These are phyloP conservation scores for Blepharisma japonicum DNA, from an alignment of 73 alveolate species.

Conservation along the genomic window DNA sequence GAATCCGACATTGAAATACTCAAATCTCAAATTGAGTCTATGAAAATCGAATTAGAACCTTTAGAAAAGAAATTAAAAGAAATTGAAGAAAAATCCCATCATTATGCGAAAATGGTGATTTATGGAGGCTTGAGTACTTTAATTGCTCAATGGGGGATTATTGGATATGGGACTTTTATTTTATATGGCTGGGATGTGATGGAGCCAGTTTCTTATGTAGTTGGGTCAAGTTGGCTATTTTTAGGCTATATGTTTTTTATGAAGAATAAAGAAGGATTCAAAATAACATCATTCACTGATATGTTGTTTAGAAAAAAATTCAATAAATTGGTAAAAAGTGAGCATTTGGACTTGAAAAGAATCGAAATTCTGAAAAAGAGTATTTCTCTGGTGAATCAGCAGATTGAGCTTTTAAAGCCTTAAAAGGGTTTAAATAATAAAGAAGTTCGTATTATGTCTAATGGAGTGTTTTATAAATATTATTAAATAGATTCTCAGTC, in stretches of 20 bases:
- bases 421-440: too few species aligned
- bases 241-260: neutral
- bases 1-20: neutral
- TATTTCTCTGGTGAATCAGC: neutral
- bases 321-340: neutral
- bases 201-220: conserved; percentile 52
- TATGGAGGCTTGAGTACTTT: neutral
- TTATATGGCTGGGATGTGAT: conserved; percentile 58
- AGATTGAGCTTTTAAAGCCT: too few species aligned
- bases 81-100: neutral
- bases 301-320: neutral
- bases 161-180: conserved; percentile 46
- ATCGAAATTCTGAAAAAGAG: neutral
- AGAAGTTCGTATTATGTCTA: too few species aligned
- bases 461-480: too few species aligned
- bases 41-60: neutral
- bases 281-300: neutral
- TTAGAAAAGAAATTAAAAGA: neutral
- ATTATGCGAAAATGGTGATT: neutral
- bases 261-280: neutral
- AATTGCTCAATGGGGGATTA: neutral
- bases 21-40: neutral
- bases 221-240: conserved; percentile 29
- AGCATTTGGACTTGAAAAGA: neutral
- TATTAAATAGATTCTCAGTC: too few species aligned